Base-by-base conservation (phyloP, 208 protist genomes). In the Leishmania braziliensis region DNA sequence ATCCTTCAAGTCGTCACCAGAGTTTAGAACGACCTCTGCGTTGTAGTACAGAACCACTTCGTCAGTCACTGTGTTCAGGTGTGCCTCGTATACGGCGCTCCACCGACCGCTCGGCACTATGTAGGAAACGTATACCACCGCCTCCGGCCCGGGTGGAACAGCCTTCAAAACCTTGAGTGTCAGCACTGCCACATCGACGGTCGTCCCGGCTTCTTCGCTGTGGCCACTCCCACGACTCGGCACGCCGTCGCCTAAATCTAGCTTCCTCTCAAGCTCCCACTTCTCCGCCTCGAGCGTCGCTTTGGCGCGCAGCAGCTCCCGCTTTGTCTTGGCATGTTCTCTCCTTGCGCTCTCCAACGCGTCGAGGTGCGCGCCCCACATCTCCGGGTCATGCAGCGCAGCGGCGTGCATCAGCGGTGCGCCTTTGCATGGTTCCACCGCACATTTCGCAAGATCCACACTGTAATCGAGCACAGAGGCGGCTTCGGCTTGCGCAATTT, bases 1-100 rank as follows among this genome's bases (percentile, higher is more conserved):
- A 62, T 80, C 75, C 33, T 60, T 53, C 75, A 84, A 77, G 69
- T 84, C 80, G 10, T 84, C 80, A 53, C 80, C 80, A 14, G 14
- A 48, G 68, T 53, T 54, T 43, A 84, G 71, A 33, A 68, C 43
- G 39, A 84, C 80, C 69, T 84, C 80, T 18, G 80, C 80, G 68
- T 79, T 84, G 69, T 84, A 84, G 80, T 84, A 76, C 43, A 84
- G 29, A 20, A 77, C 75, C 66, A 84, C 80, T 58, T 84, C 80
- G 56, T 79, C 80, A 26, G 80, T 84, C 69, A 46, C 2, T 2
- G 80, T 84, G 68, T 84, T 73, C 26, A 84, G 56, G 56, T 84
- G 80, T 36, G 68, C 80, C 80, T 84, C 80, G 69, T 84, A 84
- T 46, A 71, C 75, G 33, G 80, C 75, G 33, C 56, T 68, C 80